phyloP scores from a whole-genome alignment of 1,284 basidiomycete species.

The Tremellales sp. region DNA sequence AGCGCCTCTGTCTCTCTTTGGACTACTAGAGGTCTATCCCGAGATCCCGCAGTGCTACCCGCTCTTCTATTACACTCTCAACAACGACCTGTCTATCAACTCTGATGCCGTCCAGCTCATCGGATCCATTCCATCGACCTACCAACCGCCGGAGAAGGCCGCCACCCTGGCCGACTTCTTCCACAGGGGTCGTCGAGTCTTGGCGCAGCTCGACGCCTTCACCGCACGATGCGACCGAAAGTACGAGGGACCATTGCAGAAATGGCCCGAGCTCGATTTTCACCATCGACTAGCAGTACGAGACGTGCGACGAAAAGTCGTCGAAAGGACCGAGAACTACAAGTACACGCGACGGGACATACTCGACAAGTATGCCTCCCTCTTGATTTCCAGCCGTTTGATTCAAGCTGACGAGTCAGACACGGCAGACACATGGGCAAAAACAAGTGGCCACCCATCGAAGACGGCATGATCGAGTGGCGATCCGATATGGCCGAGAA shows the following conservation, averaged over 20 bases:
- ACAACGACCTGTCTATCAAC: conserved; percentile 44
- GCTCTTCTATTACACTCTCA: conserved; percentile 46
- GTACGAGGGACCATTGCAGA: conserved; percentile 36
- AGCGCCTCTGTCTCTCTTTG: conserved; percentile 33
- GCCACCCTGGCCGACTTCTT: conserved; percentile 35
- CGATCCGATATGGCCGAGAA: conserved; percentile 20
- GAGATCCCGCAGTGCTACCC: conserved; percentile 39
- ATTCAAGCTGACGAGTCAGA: conserved; percentile 2
- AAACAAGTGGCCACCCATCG: conserved; percentile 44
- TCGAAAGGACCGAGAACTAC: conserved; percentile 49
- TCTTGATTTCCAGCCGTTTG: background rate
- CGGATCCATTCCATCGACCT: conserved; percentile 42
- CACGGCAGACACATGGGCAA: conserved; percentile 34
- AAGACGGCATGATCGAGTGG: conserved; percentile 42
- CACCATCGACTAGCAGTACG: conserved; percentile 39
- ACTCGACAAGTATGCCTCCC: conserved; percentile 43
- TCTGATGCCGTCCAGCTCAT: conserved; percentile 45
- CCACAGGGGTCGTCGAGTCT: conserved; percentile 40
- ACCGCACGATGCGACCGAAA: conserved; percentile 41
- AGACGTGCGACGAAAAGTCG: conserved; percentile 46
- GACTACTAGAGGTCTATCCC: conserved; percentile 37
- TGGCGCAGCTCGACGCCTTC: conserved; percentile 47
- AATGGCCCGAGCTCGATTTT: conserved; percentile 39
- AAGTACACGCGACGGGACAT: conserved; percentile 49
- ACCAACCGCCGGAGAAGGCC: conserved; percentile 36